Conservation (phyloP, 192 early-diverging fungal genomes). For the Coemansia sp. region DNA sequence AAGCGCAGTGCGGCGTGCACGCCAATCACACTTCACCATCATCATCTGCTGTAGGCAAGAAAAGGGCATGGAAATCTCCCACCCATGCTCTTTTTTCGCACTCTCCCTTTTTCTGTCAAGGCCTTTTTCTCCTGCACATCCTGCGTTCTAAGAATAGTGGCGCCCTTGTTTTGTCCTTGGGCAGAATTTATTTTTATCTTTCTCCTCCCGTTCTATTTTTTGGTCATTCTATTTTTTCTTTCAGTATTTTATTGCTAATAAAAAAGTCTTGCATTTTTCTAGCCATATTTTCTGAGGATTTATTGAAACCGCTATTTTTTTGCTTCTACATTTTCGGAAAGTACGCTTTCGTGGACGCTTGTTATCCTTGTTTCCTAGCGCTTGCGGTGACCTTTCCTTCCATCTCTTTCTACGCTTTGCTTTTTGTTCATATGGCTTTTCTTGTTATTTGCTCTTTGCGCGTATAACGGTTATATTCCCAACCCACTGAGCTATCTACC, state of each 20-base stretch:
- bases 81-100: background rate
- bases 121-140: constrained; percentile 1
- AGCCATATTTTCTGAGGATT: background rate
- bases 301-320: background rate
- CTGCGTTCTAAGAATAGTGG: background rate
- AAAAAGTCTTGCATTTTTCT: constrained; percentile 2
- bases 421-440: background rate
- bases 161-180: background rate
- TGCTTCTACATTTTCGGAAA: background rate
- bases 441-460: background rate
- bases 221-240: constrained; percentile 6
- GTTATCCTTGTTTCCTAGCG: constrained; percentile 6
- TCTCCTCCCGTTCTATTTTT: constrained; percentile 23
- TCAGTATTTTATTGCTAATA: background rate
- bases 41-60: background rate
- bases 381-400: constrained; percentile 7
- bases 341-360: background rate
- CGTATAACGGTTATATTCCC: no score
- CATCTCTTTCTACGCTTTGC: constrained; percentile 8
- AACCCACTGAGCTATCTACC: no score
- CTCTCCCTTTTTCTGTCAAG: background rate
- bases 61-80: no score
- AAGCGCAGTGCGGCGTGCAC: no score
- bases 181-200: constrained; percentile 14
- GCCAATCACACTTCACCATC: background rate